These are phyloP conservation scores for Candida ponderosae DNA, from an alignment of 805 yeast genomes.

Conservation along the genomic window DNA sequence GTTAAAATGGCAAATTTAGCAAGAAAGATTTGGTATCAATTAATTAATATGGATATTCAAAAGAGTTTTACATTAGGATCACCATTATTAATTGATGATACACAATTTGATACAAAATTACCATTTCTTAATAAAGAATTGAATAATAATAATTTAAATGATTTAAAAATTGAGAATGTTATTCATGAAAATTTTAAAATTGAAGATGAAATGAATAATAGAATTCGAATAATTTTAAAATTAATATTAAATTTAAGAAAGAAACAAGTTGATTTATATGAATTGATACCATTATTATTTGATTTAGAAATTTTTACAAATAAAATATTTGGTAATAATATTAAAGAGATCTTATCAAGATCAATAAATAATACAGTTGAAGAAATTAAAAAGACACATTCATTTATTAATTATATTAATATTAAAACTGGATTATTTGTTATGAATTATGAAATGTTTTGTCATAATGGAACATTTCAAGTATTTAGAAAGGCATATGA, in stretches of 20 bases:
- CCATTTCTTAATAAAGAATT: constrained; percentile 31
- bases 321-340: constrained; percentile 23
- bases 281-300: constrained; percentile 26
- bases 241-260: constrained; percentile 31
- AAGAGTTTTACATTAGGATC: constrained; percentile 42
- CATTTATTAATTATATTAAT: constrained; percentile 20
- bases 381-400: constrained; percentile 16
- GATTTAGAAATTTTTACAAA: constrained; percentile 29
- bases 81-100: constrained; percentile 30
- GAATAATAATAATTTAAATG: constrained; percentile 26
- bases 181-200: constrained; percentile 25
- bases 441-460: constrained; percentile 17
- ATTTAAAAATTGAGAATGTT: constrained; percentile 33
- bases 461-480: constrained; percentile 9
- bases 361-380: constrained; percentile 12
- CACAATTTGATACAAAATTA: constrained; percentile 41
- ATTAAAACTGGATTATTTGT: constrained; percentile 17
- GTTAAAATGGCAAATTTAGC: constrained; percentile 33
- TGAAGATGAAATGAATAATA: constrained; percentile 23
- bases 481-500: constrained; percentile 8
- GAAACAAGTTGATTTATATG: constrained; percentile 27
- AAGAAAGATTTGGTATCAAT: constrained; percentile 52
- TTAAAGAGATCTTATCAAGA: constrained; percentile 19
- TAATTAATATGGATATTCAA: constrained; percentile 37
- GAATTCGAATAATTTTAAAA: constrained; percentile 26